phyloP scores from a whole-genome alignment of 2,329 filamentous ascomycete species.

The Aureobasidium sp. region DNA sequence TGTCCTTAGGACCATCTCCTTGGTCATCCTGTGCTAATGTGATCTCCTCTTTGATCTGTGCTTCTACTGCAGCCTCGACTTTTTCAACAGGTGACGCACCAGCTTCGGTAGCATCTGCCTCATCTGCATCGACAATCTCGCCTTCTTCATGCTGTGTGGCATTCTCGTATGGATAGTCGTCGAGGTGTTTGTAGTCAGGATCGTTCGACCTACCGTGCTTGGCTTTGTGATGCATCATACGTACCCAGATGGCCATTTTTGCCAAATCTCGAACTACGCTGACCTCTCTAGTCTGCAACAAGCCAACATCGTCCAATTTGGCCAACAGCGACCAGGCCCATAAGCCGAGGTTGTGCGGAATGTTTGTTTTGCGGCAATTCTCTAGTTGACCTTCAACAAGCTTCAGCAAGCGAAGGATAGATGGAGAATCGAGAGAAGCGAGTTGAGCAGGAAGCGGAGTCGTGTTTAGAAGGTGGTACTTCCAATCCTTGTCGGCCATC shows the following conservation, averaged over 20 bases:
- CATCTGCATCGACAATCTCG: background rate
- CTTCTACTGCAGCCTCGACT: background rate
- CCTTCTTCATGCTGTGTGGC: slow-evolving; percentile 22
- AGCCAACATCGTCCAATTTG: slow-evolving; percentile 54
- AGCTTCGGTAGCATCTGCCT: background rate
- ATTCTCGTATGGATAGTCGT: slow-evolving; percentile 15
- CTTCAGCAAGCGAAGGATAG: slow-evolving; percentile 57
- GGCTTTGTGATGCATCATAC: slow-evolving; percentile 37
- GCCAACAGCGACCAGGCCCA: slow-evolving; percentile 85
- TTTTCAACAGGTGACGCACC: slow-evolving; percentile 14
- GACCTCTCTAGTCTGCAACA: slow-evolving; percentile 67
- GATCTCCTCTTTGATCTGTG: background rate
- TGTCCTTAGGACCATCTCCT: background rate
- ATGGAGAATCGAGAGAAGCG: slow-evolving; percentile 52
- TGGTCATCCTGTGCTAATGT: background rate
- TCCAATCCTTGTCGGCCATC: slow-evolving; percentile 50
- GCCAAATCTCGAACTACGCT: slow-evolving; percentile 70
- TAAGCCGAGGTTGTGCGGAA: slow-evolving; percentile 60
- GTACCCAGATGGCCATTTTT: slow-evolving; percentile 60
- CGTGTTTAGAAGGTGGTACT: slow-evolving; percentile 29
- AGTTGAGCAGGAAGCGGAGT: slow-evolving; percentile 44
- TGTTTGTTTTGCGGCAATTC: slow-evolving; percentile 35
- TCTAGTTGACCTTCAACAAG: slow-evolving; percentile 53
- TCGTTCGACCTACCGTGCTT: slow-evolving; percentile 28
- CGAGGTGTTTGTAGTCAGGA: slow-evolving; percentile 30